Evolutionary conservation across 371 early-diverging fungal species (phyloP).

Genomic region (Rhizomucor pusillus): DNA sequence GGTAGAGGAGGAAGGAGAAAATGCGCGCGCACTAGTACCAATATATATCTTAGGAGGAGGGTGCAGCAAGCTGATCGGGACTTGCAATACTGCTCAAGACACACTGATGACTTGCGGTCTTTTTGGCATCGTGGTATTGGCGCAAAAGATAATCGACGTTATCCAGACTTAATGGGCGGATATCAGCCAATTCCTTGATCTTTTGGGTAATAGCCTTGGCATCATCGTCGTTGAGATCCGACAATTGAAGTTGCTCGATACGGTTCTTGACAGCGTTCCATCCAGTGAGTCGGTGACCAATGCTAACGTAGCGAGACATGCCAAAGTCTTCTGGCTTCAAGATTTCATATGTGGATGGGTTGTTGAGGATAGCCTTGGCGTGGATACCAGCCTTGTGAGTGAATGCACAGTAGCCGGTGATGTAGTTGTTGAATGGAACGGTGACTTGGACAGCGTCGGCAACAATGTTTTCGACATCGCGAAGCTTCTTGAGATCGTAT

Average conservation of each 20-base stretch:
- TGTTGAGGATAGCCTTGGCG: conserved; percentile 97
- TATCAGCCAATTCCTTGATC: conserved; percentile 93
- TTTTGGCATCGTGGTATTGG: conserved; percentile 23
- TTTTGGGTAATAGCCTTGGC: conserved; percentile 90
- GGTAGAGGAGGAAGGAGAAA: not conserved
- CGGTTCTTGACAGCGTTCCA: conserved; percentile 99
- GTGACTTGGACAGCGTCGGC: conserved; percentile 93
- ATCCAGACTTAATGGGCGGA: conserved; percentile 84
- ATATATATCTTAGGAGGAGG: not conserved
- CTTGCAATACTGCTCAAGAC: conserved; percentile 12
- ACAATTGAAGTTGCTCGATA: conserved; percentile 82
- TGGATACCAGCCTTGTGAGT: conserved; percentile 99
- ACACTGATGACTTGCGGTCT: conserved; percentile 13
- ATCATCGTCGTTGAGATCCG: conserved; percentile 78
- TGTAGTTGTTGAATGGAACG: conserved; percentile 98
- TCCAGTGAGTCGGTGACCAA: conserved; percentile 95
- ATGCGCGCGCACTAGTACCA: not conserved
- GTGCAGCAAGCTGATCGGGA: conserved; percentile 16
- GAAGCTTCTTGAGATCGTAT: conserved; percentile 88
- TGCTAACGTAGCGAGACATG: conserved; percentile 94
- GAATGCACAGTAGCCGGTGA: conserved; percentile 97
- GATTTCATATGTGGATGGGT: conserved; percentile 96
- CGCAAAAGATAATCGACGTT: conserved; percentile 78
- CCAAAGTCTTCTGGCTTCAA: conserved; percentile 96
- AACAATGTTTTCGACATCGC: conserved; percentile 92